Evolutionary conservation across 2,329 filamentous ascomycete genomes (phyloP), one percentile per base, ranked within the genome.

Genomic region (Harringtonia lauricola): DNA sequence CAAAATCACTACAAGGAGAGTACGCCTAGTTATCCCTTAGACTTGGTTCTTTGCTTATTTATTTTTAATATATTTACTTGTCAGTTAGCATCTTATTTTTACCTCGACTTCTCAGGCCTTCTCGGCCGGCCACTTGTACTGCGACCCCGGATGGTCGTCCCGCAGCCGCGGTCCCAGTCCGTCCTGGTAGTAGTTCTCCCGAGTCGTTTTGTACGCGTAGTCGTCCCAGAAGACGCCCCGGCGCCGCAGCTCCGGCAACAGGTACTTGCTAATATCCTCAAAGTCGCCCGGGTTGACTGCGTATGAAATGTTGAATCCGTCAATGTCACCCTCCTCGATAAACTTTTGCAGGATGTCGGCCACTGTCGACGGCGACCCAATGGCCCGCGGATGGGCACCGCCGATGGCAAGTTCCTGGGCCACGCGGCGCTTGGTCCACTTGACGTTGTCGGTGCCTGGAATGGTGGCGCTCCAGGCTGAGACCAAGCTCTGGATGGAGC

Each of bases 271-370:
- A 1, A 85, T 70, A 49, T 86, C 81, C 44, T 79, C 71, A 55
- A 84, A 85, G 0, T 39, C 42, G 76, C 78, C 34, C 71, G 69
- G 0, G 79, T 81, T 41, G 9, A 39, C 45, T 22, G 41, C 42
- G 29, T 42, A 35, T 7, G 54, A 79, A 56, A 86, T 71, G 55
- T 87, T 87, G 60, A 87, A 87, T 0, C 82, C 82, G 55, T 86
- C 82, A 1, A 86, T 72, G 51, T 83, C 81, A 0, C 78, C 79
- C 55, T 84, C 81, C 8, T 64, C 54, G 0, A 86, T 65, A 80
- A 81, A 86, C 1, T 66, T 60, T 59, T 86, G 77, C 46, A 87
- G 66, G 29, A 72, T 69, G 55, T 86, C 81, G 0, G 79, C 82
- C 2, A 86, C 79, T 49, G 76, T 72, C 17, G 68, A 58, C 0